Conservation (phyloP, 2,329 filamentous ascomycete genomes). For the Sarocladiaceae sp. region DNA sequence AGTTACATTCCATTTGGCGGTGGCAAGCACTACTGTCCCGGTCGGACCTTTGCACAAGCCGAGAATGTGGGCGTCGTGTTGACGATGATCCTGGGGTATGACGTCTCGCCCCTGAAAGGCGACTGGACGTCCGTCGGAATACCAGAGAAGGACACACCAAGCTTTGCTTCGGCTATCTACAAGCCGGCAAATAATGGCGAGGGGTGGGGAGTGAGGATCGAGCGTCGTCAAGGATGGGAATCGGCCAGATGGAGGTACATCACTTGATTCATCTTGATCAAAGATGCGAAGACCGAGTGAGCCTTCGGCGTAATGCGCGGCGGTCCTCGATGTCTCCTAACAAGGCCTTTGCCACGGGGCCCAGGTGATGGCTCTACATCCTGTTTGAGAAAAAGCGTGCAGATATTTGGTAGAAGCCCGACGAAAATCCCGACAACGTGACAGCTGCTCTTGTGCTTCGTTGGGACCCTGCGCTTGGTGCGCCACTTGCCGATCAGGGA, state of each 20-base stretch:
- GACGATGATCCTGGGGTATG: constrained; percentile 23
- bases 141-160: constrained; percentile 9
- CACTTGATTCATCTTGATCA: no score
- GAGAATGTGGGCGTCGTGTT: constrained; percentile 26
- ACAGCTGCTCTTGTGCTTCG: no score
- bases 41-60: constrained; percentile 25
- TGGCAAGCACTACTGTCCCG: constrained; percentile 26
- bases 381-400: no score
- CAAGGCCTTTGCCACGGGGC: no score
- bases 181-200: constrained; percentile 12
- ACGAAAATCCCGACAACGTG: no score
- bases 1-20: constrained; percentile 27
- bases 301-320: no score
- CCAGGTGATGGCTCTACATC: no score
- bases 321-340: no score
- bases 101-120: constrained; percentile 17
- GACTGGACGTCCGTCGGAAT: constrained; percentile 9
- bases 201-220: constrained; percentile 10
- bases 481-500: no score
- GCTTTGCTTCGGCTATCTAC: constrained; percentile 9
- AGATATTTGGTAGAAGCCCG: no score
- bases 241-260: constrained; percentile 11
- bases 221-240: constrained; percentile 13
- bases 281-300: no score
- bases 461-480: no score